Evolutionary conservation across 805 yeast genomes (phyloP), one percentile per base, ranked within the genome.

Genomic region (Wickerhamomyces chambardii): DNA sequence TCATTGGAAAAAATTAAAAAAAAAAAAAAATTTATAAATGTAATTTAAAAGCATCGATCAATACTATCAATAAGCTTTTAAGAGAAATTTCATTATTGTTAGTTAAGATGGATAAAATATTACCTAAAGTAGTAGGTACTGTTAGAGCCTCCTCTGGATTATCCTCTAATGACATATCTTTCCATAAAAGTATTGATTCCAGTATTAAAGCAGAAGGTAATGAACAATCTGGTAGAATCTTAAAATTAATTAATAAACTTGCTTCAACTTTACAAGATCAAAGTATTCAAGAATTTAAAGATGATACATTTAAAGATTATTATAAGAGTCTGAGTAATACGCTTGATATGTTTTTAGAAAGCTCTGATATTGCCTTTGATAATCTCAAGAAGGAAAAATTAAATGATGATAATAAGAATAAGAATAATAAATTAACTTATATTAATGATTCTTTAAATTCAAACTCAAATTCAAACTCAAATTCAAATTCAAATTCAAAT

Each of bases 81-180:
- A n/a, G n/a, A n/a, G n/a, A n/a, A n/a, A n/a, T n/a, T n/a, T n/a
- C n/a, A n/a, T n/a, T n/a, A n/a, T n/a, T n/a, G n/a, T n/a, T n/a
- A n/a, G n/a, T n/a, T n/a, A 19, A 19, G 22, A 16, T 31, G 16
- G 18, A 21, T 14, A 19, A 34, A 2, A 35, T 41, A 0, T 51
- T 75, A 15, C 72, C 77, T 10, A 55, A 66, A 38, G 61, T 78
- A n/a, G 66, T 74, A 32, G 63, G 69, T 10, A 61, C 78, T 4
- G 73, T 84, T 28, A 64, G 94, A 40, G 70, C 81, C 3, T 68
- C 95, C 0, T 64, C 80, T 4, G 76, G 83, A 2, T 56, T 89
- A 30, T 82, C 84, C 2, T 74, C 85, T 1, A 83, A 83, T 37
- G 97, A 90, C 61, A 68, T 87, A n/a, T 73, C 70, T 22, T 92